phyloP scores from a whole-genome alignment of 176 grass and related monocot genomes.

The Alloteropsis semialata region DNA sequence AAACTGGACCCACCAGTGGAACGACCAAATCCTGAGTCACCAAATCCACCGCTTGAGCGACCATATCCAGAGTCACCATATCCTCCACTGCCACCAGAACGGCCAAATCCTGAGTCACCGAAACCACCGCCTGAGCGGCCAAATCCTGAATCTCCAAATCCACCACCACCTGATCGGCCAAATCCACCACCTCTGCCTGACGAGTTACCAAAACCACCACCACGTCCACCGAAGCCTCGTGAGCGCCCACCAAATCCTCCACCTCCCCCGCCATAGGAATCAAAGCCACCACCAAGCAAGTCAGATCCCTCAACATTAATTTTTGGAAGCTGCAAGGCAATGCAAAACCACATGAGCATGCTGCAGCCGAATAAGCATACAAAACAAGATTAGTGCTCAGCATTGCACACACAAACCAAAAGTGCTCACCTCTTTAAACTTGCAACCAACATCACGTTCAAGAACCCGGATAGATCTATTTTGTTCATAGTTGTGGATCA shows the following conservation, averaged over 20 bases:
- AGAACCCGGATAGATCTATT: slow-evolving; percentile 56
- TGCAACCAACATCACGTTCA: slow-evolving; percentile 75
- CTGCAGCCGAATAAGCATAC: background rate
- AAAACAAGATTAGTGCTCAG: background rate
- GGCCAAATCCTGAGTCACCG: slow-evolving; percentile 25
- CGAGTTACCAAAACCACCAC: slow-evolving; percentile 27
- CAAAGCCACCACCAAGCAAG: slow-evolving; percentile 53
- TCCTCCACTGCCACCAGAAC: slow-evolving; percentile 40
- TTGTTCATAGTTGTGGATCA: slow-evolving; percentile 62
- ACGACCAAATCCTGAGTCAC: slow-evolving; percentile 33
- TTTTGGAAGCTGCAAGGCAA: slow-evolving; percentile 62
- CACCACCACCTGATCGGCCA: slow-evolving; percentile 36
- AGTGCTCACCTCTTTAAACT: slow-evolving; percentile 65
- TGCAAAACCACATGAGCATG: slow-evolving; percentile 9
- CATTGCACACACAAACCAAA: background rate
- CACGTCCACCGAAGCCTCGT: background rate
- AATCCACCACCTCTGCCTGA: slow-evolving; percentile 9
- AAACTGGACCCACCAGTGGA: slow-evolving; percentile 30
- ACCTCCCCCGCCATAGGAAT: slow-evolving; percentile 50
- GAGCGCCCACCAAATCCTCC: slow-evolving; percentile 34
- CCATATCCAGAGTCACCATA: slow-evolving; percentile 33
- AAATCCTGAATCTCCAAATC: slow-evolving; percentile 25
- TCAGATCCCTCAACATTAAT: slow-evolving; percentile 70
- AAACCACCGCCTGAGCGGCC: slow-evolving; percentile 41
- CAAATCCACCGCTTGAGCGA: slow-evolving; percentile 37